A percentile compares a stretch with the other conserved stretches of the same genome.
Evolutionary conservation across 306 rosid genomes (phyloP).

Genomic region (Lathyrus aphaca): DNA sequence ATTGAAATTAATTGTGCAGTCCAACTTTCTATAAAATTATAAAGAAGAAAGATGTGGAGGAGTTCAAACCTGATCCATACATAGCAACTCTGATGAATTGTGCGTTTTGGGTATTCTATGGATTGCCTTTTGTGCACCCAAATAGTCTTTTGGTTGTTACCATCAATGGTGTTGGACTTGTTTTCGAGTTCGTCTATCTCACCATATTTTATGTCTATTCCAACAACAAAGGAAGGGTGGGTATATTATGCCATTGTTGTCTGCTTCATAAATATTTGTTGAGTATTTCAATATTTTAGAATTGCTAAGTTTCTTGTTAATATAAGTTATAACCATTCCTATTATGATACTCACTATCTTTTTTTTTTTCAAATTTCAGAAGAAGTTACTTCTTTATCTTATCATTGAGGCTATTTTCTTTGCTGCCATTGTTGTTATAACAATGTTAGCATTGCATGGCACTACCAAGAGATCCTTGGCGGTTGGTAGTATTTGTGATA

Average conservation of each 20-base stretch:
- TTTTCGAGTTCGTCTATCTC: slow-evolving; percentile 56
- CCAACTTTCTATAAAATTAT: slow-evolving; percentile 64
- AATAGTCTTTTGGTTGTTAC: slow-evolving; percentile 63
- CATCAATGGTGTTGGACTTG: slow-evolving; percentile 65
- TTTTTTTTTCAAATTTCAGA: slow-evolving; percentile 45
- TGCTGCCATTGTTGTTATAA: slow-evolving; percentile 40
- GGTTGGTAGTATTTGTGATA: slow-evolving; percentile 68
- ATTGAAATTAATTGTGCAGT: slow-evolving; percentile 44
- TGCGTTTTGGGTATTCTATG: slow-evolving; percentile 72
- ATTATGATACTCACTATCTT: slow-evolving; percentile 1
- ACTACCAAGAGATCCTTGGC: slow-evolving; percentile 50
- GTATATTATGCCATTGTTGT: background rate
- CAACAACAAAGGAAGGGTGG: slow-evolving; percentile 54
- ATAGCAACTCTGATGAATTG: slow-evolving; percentile 68
- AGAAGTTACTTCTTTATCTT: background rate
- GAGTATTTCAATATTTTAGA: background rate
- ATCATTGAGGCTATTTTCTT: slow-evolving; percentile 41
- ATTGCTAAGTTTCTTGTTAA: background rate
- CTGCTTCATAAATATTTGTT: no score
- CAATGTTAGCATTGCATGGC: slow-evolving; percentile 51
- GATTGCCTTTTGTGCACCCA: slow-evolving; percentile 75
- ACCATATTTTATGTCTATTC: slow-evolving; percentile 50
- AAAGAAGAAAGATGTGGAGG: slow-evolving; percentile 63
- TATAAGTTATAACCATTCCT: background rate
- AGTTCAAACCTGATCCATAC: slow-evolving; percentile 68